phyloP scores from a whole-genome alignment of 805 yeast species.

The Candida namnaoensis region DNA sequence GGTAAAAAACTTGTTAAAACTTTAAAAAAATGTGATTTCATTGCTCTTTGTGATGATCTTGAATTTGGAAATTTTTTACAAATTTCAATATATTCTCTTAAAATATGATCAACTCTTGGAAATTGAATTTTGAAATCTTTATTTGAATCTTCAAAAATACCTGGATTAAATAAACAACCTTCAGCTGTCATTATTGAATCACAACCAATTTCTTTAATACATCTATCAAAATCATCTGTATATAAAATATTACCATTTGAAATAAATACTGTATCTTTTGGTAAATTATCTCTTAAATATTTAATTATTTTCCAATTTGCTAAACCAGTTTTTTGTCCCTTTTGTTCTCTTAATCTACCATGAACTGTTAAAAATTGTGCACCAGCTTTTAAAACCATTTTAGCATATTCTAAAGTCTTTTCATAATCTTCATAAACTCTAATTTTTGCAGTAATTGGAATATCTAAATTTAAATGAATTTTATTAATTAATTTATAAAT shows the following conservation, averaged over 20 bases:
- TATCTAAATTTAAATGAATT: slow-evolving; percentile 62
- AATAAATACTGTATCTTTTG: slow-evolving; percentile 75
- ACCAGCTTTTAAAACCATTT: slow-evolving; percentile 83
- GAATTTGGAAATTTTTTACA: slow-evolving; percentile 33
- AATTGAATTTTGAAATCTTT: slow-evolving; percentile 54
- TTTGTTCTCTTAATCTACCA: slow-evolving; percentile 95
- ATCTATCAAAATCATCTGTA: slow-evolving; percentile 71
- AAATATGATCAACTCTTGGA: slow-evolving; percentile 77
- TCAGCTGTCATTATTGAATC: slow-evolving; percentile 98
- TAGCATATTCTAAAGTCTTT: slow-evolving; percentile 80
- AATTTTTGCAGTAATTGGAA: slow-evolving; percentile 95
- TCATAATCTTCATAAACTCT: slow-evolving; percentile 80
- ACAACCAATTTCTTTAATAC: slow-evolving; percentile 53
- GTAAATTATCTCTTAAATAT: slow-evolving; percentile 70
- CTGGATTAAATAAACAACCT: slow-evolving; percentile 91
- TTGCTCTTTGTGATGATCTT: slow-evolving; percentile 65
- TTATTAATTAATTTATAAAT: slow-evolving; percentile 62
- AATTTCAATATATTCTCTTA: slow-evolving; percentile 84
- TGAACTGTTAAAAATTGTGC: slow-evolving; percentile 94
- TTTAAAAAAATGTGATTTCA: slow-evolving; percentile 91
- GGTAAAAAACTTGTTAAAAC: slow-evolving; percentile 74
- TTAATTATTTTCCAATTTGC: slow-evolving; percentile 86
- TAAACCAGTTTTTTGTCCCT: slow-evolving; percentile 91
- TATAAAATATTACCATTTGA: slow-evolving; percentile 94
- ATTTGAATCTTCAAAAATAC: slow-evolving; percentile 53